These are phyloP conservation scores for Fusarium pininemorale DNA, from an alignment of 2,329 filamentous ascomycete genomes.

Conservation along the genomic window DNA sequence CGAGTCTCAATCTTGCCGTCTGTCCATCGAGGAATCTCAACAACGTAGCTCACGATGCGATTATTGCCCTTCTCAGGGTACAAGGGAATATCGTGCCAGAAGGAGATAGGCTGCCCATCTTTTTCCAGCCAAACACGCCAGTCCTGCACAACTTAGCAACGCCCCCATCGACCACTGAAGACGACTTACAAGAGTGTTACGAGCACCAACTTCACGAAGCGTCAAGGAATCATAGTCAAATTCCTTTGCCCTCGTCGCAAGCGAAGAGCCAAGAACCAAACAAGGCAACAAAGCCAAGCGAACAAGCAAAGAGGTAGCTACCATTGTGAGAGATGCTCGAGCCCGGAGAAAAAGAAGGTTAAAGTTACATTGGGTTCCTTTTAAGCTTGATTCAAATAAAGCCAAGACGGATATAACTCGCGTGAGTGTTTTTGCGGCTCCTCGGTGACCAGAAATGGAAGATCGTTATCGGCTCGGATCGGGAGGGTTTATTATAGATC, in stretches of 20 bases:
- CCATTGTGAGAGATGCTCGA: constrained; percentile 16
- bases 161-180: fast-evolving
- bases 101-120: constrained; percentile 51
- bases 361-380: constrained; percentile 15
- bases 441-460: constrained; percentile 38
- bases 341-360: background rate
- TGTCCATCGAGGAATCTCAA: constrained; percentile 55
- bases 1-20: constrained; percentile 53
- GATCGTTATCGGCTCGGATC: background rate
- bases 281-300: constrained; percentile 33
- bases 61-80: constrained; percentile 49
- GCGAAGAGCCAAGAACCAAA: constrained; percentile 22
- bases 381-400: constrained; percentile 22
- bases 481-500: constrained; percentile 15
- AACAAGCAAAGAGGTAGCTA: constrained; percentile 23
- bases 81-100: constrained; percentile 54
- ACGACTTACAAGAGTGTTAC: constrained; percentile 48
- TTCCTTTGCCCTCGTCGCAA: constrained; percentile 5
- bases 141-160: constrained; percentile 40
- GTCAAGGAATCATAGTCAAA: constrained; percentile 45
- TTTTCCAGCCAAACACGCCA: constrained; percentile 54
- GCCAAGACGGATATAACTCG: constrained; percentile 18
- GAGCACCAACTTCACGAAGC: constrained; percentile 49
- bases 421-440: constrained; percentile 5
- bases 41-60: constrained; percentile 50